A percentile compares a stretch with the other conserved stretches of the same genome.
Evolutionary conservation across 148 eudicot species (phyloP).

Genomic region (Rhododendron henanense): DNA sequence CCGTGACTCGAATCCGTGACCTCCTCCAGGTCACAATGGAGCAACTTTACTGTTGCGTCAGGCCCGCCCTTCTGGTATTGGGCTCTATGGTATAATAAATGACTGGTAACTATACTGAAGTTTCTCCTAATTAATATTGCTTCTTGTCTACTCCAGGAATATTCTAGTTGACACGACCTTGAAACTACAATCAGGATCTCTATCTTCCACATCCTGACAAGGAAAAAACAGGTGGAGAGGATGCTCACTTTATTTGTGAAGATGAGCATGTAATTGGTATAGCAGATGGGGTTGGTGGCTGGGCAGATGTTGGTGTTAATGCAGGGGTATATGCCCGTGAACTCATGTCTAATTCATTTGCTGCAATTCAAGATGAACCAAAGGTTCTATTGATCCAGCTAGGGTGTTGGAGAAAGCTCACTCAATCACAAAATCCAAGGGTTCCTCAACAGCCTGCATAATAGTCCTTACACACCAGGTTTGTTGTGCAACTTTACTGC

Average conservation of each 20-base stretch:
- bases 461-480: slow-evolving; percentile 71
- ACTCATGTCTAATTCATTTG: slow-evolving; percentile 81
- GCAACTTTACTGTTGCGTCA: too few relatives aligned
- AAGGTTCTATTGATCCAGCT: slow-evolving; percentile 59
- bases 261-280: slow-evolving; percentile 71
- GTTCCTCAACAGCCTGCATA: slow-evolving; percentile 95
- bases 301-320: slow-evolving; percentile 89
- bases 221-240: slow-evolving; percentile 86
- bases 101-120: not conserved
- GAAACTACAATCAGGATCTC: slow-evolving; percentile 70
- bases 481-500: slow-evolving; percentile 7
- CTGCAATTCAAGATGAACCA: slow-evolving; percentile 53
- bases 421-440: slow-evolving; percentile 52
- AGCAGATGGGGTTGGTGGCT: slow-evolving; percentile 99
- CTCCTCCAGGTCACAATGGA: too few relatives aligned
- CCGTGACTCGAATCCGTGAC: too few relatives aligned
- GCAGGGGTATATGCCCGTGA: slow-evolving; percentile 85
- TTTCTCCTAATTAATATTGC: slow-evolving; percentile 19
- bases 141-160: slow-evolving; percentile 36
- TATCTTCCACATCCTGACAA: slow-evolving; percentile 94
- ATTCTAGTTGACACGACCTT: slow-evolving; percentile 25
- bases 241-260: slow-evolving; percentile 87
- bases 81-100: not conserved
- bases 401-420: slow-evolving; percentile 77
- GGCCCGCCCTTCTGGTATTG: not conserved